Percentiles rank a stretch among this genome's conserved stretches.
These are phyloP conservation scores for Phytophthora vignae DNA, from an alignment of 352 stramenopile species.

Conservation along the genomic window DNA sequence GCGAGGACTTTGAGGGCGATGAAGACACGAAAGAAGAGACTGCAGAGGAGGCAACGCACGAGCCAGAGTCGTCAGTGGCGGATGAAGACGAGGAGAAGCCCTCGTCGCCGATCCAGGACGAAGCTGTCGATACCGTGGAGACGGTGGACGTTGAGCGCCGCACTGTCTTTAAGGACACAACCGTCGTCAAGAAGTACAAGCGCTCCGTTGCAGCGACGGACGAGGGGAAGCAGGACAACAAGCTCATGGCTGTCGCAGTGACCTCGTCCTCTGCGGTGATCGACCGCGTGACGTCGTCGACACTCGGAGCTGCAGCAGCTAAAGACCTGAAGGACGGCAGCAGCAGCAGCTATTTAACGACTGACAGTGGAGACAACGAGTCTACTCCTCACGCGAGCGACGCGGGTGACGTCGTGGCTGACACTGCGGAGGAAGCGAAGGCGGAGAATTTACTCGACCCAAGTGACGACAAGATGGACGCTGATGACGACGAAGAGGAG, in stretches of 20 bases:
- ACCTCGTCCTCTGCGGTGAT: slow-evolving; percentile 1
- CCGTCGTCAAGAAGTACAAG: slow-evolving; percentile 14
- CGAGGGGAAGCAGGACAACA: neutral
- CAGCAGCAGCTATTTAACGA: neutral
- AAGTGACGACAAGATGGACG: neutral
- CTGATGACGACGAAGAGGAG: neutral
- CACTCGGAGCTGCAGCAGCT: neutral
- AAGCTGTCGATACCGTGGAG: neutral
- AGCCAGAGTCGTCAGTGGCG: neutral
- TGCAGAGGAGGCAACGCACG: neutral
- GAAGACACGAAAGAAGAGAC: neutral
- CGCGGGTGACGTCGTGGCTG: neutral
- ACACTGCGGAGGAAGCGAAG: neutral
- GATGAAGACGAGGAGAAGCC: neutral
- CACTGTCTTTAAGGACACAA: slow-evolving; percentile 15
- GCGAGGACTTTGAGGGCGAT: neutral
- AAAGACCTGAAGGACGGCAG: neutral
- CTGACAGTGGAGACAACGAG: neutral
- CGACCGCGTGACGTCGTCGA: slow-evolving; percentile 6
- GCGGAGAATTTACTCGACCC: neutral
- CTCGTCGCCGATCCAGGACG: neutral
- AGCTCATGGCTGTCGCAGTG: neutral
- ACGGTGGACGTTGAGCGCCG: slow-evolving; percentile 9
- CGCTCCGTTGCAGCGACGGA: neutral
- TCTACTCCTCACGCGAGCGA: neutral